Evolutionary conservation across 768 basidiomycete species (phyloP).

Genomic region (Galerina sulciceps): DNA sequence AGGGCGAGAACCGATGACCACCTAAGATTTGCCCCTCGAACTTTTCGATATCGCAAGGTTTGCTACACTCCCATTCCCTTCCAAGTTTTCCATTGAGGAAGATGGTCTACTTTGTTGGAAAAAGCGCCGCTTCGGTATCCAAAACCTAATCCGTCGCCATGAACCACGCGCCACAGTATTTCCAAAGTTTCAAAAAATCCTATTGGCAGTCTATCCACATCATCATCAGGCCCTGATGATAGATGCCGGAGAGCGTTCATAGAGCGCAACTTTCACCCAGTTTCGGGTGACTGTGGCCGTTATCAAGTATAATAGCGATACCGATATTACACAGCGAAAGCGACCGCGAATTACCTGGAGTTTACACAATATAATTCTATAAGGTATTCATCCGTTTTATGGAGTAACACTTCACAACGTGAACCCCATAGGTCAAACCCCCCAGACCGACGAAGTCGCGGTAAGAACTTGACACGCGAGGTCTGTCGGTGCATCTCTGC

Average conservation of each 20-base stretch:
- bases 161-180: neutral
- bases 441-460: conserved; percentile 1
- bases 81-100: neutral
- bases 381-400: neutral
- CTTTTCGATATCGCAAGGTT: too few species aligned
- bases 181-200: neutral
- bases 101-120: neutral
- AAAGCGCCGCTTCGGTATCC: conserved; percentile 1
- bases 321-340: neutral
- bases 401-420: neutral
- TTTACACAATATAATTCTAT: neutral
- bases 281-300: neutral
- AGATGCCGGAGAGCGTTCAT: neutral
- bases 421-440: conserved; percentile 2
- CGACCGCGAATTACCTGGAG: conserved; percentile 1
- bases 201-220: neutral
- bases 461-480: conserved; percentile 13
- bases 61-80: neutral
- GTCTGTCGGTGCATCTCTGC: neutral
- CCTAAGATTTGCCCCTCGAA: neutral
- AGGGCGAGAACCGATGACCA: neutral
- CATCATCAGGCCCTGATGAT: neutral
- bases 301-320: neutral
- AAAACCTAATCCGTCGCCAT: conserved; percentile 7
- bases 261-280: conserved; percentile 1